Evolutionary conservation across 331 rosid genomes (phyloP).

Genomic region (Erythrophleum ivorense): DNA sequence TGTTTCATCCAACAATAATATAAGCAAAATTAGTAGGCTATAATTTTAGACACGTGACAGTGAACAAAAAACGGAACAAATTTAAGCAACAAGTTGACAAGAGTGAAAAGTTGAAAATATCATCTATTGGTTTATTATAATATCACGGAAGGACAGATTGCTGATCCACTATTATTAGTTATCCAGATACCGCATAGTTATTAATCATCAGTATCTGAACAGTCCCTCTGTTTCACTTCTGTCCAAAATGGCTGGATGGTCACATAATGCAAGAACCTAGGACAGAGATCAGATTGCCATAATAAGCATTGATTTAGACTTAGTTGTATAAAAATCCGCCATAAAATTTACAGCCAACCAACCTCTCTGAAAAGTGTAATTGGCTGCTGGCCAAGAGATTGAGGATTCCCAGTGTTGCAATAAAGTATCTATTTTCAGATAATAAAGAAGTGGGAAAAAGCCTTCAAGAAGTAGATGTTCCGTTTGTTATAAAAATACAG

Average conservation of each 20-base stretch:
- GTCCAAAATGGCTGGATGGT: conserved; percentile 89
- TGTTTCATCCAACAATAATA: conserved; percentile 1
- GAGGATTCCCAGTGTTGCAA: conserved; percentile 99
- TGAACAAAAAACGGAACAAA: not conserved
- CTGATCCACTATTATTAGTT: conserved; percentile 23
- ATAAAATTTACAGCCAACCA: conserved; percentile 41
- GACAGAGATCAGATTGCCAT: conserved; percentile 34
- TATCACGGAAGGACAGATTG: not conserved
- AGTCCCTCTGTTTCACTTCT: conserved; percentile 83
- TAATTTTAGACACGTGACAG: not conserved
- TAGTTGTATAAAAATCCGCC: conserved; percentile 23
- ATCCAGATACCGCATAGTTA: conserved; percentile 25
- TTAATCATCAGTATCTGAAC: conserved; percentile 74
- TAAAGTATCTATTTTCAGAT: conserved; percentile 69
- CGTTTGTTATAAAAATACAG: not conserved
- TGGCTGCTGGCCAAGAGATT: conserved; percentile 95
- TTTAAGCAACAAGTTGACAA: not conserved
- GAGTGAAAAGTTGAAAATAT: no score
- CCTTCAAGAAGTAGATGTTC: not conserved
- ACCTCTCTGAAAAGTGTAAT: conserved; percentile 97
- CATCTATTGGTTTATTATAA: not conserved
- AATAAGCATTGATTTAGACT: not conserved
- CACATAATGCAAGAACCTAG: conserved; percentile 89
- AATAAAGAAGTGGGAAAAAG: conserved; percentile 27
- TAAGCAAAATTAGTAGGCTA: not conserved